phyloP scores from a whole-genome alignment of 2,329 filamentous ascomycete species.

The Reticulascus tulasneorum region DNA sequence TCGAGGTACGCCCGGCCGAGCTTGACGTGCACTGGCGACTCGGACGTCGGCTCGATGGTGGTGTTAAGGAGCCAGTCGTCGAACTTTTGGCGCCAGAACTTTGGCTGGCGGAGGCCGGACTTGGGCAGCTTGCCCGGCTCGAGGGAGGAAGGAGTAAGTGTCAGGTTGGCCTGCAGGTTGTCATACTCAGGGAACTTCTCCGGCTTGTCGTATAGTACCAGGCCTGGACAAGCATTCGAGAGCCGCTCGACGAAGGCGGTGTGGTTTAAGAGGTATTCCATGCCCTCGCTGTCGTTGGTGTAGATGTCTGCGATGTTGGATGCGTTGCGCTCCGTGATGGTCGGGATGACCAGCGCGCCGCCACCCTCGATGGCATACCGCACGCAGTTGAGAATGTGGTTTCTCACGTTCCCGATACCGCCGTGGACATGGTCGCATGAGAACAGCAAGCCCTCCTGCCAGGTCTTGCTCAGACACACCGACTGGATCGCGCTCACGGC shows the following conservation, averaged over 20 bases:
- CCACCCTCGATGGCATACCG: constrained; percentile 35
- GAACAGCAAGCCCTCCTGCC: constrained; percentile 31
- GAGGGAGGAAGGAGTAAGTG: too few species aligned
- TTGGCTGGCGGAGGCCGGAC: constrained; percentile 17
- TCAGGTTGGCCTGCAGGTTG: constrained; percentile 21
- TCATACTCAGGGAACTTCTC: constrained; percentile 24
- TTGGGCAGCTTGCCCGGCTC: constrained; percentile 24
- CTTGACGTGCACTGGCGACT: constrained; percentile 21
- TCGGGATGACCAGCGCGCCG: constrained; percentile 30
- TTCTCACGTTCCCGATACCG: constrained; percentile 34
- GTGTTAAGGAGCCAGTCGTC: constrained; percentile 26
- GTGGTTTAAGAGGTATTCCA: constrained; percentile 25
- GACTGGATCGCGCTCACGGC: constrained; percentile 28
- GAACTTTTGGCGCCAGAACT: constrained; percentile 22
- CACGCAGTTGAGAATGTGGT: constrained; percentile 36
- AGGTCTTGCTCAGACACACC: constrained; percentile 26
- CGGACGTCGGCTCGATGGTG: constrained; percentile 16
- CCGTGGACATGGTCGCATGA: constrained; percentile 35
- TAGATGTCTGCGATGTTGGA: constrained; percentile 26
- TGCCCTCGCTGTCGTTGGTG: constrained; percentile 20
- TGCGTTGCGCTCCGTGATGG: constrained; percentile 29
- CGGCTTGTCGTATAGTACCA: constrained; percentile 21
- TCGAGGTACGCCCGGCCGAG: constrained; percentile 30
- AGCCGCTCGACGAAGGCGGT: constrained; percentile 20
- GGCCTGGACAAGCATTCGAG: constrained; percentile 21